These are phyloP conservation scores for Hyparrhenia diplandra DNA, from an alignment of 176 grass and related monocot species.

Conservation along the genomic window DNA sequence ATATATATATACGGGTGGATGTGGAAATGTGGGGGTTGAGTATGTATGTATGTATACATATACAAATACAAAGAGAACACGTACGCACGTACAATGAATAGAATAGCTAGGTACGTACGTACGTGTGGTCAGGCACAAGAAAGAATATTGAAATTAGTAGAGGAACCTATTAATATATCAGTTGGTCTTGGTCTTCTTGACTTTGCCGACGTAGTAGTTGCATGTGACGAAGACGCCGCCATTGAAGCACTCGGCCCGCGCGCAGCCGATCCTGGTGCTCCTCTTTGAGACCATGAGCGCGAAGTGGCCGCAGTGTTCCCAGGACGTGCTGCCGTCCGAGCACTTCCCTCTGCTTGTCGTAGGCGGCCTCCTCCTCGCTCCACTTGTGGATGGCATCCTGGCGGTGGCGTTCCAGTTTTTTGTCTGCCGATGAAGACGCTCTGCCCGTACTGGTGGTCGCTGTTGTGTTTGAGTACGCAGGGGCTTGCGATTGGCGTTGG, in stretches of 20 bases:
- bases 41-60: too few species aligned
- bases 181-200: too few species aligned
- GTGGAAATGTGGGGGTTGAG: too few species aligned
- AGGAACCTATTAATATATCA: too few species aligned
- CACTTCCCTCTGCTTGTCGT: neutral
- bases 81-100: too few species aligned
- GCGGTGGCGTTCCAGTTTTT: slow-evolving; percentile 39
- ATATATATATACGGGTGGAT: neutral
- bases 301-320: slow-evolving; percentile 40
- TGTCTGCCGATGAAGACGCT: too few species aligned
- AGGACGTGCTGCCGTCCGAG: neutral
- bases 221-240: slow-evolving; percentile 37
- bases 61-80: too few species aligned
- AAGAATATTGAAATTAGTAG: too few species aligned
- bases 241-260: slow-evolving; percentile 9
- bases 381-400: neutral
- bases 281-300: neutral
- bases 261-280: slow-evolving; percentile 5
- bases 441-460: neutral
- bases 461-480: slow-evolving; percentile 36
- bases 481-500: neutral
- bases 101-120: too few species aligned
- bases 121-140: too few species aligned
- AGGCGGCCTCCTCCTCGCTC: slow-evolving; percentile 10
- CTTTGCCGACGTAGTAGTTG: slow-evolving; percentile 21